phyloP scores from a whole-genome alignment of 116 monocot species.

The Iris pallida region DNA sequence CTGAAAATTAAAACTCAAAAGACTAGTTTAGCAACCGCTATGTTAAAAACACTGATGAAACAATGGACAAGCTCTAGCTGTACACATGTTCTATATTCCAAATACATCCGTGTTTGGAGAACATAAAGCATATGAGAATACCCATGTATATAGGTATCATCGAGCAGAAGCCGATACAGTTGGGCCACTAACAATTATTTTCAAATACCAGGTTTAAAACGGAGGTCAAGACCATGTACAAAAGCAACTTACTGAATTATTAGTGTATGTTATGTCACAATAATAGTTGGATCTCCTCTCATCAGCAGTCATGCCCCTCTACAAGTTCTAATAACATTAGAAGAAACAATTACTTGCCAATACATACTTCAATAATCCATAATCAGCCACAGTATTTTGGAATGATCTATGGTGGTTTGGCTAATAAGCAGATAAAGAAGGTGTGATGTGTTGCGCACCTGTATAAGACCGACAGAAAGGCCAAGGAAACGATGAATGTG shows the following conservation, averaged over 20 bases:
- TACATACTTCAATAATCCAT: not conserved
- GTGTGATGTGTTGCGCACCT: conserved; percentile 33
- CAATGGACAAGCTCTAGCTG: too few species aligned
- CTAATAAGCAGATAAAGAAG: not conserved
- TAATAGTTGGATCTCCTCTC: conserved; percentile 83
- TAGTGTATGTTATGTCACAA: conserved; percentile 98
- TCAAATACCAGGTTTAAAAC: not conserved
- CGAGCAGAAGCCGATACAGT: too few species aligned
- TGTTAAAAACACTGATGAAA: too few species aligned
- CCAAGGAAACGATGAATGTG: conserved; percentile 96
- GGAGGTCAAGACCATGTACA: conserved; percentile 4
- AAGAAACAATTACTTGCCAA: not conserved
- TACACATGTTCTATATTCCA: too few species aligned
- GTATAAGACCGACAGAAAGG: conserved; percentile 95
- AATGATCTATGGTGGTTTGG: not conserved
- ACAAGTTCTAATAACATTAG: conserved; percentile 17
- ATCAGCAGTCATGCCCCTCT: conserved; percentile 82
- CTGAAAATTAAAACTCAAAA: too few species aligned
- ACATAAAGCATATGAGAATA: too few species aligned
- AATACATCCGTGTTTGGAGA: too few species aligned
- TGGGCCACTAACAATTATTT: too few species aligned
- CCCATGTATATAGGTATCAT: too few species aligned
- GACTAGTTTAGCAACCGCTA: too few species aligned
- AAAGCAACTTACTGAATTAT: conserved; percentile 75
- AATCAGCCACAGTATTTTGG: not conserved